Conservation (phyloP, 2,329 filamentous ascomycete genomes). For the Diaporthe sp. region DNA sequence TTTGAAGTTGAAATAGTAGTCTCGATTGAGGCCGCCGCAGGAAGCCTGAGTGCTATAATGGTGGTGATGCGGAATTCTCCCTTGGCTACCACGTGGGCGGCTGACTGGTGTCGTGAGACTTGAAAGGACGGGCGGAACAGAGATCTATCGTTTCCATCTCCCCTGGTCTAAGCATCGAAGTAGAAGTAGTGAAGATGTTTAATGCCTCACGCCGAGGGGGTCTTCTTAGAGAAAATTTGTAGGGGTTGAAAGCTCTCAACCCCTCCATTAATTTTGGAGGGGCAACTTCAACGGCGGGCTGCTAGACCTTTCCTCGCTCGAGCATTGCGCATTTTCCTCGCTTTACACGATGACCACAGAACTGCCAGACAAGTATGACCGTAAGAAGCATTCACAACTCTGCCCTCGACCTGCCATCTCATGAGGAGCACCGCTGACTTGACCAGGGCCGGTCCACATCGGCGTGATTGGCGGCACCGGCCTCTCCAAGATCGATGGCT, state of each 20-base stretch:
- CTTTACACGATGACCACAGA: slow-evolving; percentile 47
- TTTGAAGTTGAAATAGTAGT: background rate
- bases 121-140: background rate
- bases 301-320: background rate
- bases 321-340: background rate
- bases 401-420: background rate
- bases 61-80: background rate
- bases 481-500: slow-evolving; percentile 87
- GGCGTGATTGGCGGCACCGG: slow-evolving; percentile 95
- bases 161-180: background rate
- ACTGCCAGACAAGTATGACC: slow-evolving; percentile 72
- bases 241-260: background rate
- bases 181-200: background rate
- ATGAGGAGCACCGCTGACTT: slow-evolving; percentile 15
- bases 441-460: slow-evolving; percentile 78
- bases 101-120: slow-evolving; percentile 8
- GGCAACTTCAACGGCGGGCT: background rate
- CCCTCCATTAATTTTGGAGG: slow-evolving; percentile 29
- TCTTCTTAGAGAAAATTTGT: background rate
- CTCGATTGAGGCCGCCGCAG: background rate
- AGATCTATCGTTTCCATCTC: background rate
- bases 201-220: background rate
- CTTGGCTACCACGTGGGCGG: slow-evolving; percentile 9
- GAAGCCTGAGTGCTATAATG: background rate
- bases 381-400: slow-evolving; percentile 54